Percentiles rank a stretch among this genome's conserved stretches.
Evolutionary conservation across 1,284 basidiomycete genomes (phyloP).

Genomic region (Fomitopsis pinicola): DNA sequence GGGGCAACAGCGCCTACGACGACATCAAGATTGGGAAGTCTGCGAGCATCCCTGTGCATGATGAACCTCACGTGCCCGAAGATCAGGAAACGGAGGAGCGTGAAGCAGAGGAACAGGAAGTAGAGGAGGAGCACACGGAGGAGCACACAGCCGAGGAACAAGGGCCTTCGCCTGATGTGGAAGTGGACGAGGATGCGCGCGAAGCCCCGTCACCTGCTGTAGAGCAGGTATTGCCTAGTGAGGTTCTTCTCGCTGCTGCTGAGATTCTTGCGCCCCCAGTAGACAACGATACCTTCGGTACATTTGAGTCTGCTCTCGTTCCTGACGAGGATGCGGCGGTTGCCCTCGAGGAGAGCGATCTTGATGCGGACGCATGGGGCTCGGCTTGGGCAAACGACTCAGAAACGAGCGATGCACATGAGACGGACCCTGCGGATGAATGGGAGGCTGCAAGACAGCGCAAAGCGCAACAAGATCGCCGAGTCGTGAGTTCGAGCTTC

Average conservation of each 20-base stretch:
- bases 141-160: slow-evolving; percentile 3
- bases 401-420: slow-evolving; percentile 11
- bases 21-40: slow-evolving; percentile 29
- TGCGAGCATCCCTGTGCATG: background rate
- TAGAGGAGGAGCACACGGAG: background rate
- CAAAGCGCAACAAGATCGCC: slow-evolving; percentile 54
- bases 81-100: background rate
- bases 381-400: slow-evolving; percentile 33
- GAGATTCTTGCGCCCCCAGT: slow-evolving; percentile 21
- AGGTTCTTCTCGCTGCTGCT: slow-evolving; percentile 9
- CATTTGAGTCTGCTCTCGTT: slow-evolving; percentile 48
- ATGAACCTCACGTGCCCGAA: background rate
- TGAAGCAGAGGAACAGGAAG: slow-evolving; percentile 7
- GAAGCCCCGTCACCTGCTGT: background rate
- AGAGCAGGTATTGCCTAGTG: background rate
- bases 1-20: slow-evolving; percentile 33
- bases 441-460: slow-evolving; percentile 62
- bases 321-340: slow-evolving; percentile 27
- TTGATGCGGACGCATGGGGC: slow-evolving; percentile 44
- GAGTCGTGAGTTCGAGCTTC: slow-evolving; percentile 48
- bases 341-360: slow-evolving; percentile 23
- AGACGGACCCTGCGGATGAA: slow-evolving; percentile 42
- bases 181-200: background rate
- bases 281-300: slow-evolving; percentile 57
- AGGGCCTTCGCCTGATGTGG: background rate